Evolutionary conservation across 2,329 filamentous ascomycete genomes (phyloP), one percentile per base, ranked within the genome.

Genomic region (Cladosporium sp.): DNA sequence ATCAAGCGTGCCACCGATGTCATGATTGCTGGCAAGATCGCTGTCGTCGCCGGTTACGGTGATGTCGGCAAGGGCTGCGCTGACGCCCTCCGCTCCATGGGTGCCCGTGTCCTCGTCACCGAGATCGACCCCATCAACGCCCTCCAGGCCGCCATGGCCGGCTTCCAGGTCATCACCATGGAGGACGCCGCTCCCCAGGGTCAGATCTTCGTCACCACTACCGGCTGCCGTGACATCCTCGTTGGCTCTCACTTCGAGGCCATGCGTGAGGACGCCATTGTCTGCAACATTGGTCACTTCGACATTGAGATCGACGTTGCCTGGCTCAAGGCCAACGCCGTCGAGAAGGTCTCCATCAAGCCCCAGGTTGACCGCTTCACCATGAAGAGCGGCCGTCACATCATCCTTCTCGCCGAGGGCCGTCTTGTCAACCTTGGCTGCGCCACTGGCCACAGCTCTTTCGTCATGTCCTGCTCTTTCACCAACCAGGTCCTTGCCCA

Each of bases 401-500:
- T 98, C 81, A 95, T 98, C 76, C 90, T 98, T 67, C 84, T 98
- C 59, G 93, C 93, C 58, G 93, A 97, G 80, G 93, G 93, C 64
- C 92, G 93, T 80, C 87, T 98, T 60, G 93, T 98, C 78, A 98
- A 98, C 86, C 82, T 98, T 65, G 93, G 93, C 75, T 98, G 93
- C 76, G 93, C 93, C 70, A 98, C 93, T 59, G 93, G 93, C 63
- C 93, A 98, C 86, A 95, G 91, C 62, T 97, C 92, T 47, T 98
- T 98, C 76, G 93, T 98, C 80, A 97, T 98, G 93, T 96, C 91
- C 66, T 98, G 93, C 86, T 97, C 92, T 59, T 98, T 98, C 86
- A 95, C 91, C 83, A 98, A 98, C 86, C 93, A 98, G 83, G 93
- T 97, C 66, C 88, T 98, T 72, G 93, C 93, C 62, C 93, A 98